Evolutionary conservation across 2,329 filamentous ascomycete species (phyloP), one percentile per base, ranked within the genome.

Genomic region (Paradendryphiella salina): DNA sequence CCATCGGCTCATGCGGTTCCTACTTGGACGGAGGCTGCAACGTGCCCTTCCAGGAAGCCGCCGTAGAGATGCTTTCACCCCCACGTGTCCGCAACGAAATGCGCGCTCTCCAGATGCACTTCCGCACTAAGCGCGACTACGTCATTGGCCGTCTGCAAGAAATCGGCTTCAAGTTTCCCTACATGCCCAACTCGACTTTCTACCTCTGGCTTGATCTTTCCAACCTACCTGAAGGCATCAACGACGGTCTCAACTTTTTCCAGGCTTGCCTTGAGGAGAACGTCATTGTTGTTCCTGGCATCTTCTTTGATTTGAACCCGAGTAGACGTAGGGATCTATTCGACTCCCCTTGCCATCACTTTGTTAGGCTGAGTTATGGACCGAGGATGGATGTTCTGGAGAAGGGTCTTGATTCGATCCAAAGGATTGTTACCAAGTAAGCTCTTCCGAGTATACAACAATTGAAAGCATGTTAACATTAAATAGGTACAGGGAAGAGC

Each of bases 281-380:
- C 81, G 90, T 95, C 61, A 96, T 96, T 68, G 91, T 96, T 14
- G 93, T 97, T 4, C 93, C 93, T 0, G 93, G 93, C 53, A 97
- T 97, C 74, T 97, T 97, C 82, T 97, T 97, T 73, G 93, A 97
- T 68, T 76, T 97, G 59, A 97, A 97, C 77, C 93, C 93, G 3
- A 87, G 88, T 29, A 88, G 90, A 73, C 83, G 93, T 59, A 82
- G 93, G 71, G 93, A 97, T 73, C 75, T 97, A 62, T 97, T 97
- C 61, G 93, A 97, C 76, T 90, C 85, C 61, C 93, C 93, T 52
- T 96, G 93, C 76, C 93, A 97, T 76, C 77, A 75, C 57, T 76
- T 73, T 60, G 73, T 76, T 14, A 47, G 73, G 11, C 43, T 76
- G 51, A 74, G 71, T 29, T 76, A 76, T 35, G 73, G 73, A 1